Conservation (phyloP, 2,329 filamentous ascomycete species). For the Trichoderma cornu-damae region DNA sequence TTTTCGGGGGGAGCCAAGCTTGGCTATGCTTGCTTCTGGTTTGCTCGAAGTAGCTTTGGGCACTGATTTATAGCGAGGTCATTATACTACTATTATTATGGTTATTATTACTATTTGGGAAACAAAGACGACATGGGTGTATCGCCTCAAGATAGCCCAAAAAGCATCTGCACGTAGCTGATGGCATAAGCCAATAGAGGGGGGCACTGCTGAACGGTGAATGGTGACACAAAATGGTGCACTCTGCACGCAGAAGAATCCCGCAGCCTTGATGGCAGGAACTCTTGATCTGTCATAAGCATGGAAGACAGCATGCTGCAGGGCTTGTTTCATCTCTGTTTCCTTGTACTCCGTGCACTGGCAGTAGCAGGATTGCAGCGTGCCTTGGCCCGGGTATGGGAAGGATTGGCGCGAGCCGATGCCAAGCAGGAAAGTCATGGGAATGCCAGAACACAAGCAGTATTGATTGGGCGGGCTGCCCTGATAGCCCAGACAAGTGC, state of each 20-base stretch:
- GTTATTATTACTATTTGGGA: too few species aligned
- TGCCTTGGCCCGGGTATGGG: background rate
- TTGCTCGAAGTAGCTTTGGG: background rate
- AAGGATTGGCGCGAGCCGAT: background rate
- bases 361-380: background rate
- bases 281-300: too few species aligned
- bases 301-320: background rate
- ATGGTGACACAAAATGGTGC: too few species aligned
- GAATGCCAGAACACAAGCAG: background rate
- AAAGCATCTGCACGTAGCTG: too few species aligned
- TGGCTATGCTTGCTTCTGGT: background rate
- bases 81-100: too few species aligned
- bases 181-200: too few species aligned
- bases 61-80: slow-evolving; percentile 11
- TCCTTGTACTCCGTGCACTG: too few species aligned
- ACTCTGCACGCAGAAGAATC: too few species aligned
- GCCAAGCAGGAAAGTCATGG: background rate
- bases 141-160: too few species aligned
- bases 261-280: too few species aligned
- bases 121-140: background rate
- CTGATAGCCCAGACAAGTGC: slow-evolving; percentile 11
- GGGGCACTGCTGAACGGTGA: too few species aligned
- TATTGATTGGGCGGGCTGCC: background rate
- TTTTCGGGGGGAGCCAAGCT: background rate
- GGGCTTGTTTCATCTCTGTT: background rate